A percentile compares a stretch with the other conserved stretches of the same genome.
Evolutionary conservation across 352 stramenopile genomes (phyloP).

Genomic region (Phytophthora podocarpi): DNA sequence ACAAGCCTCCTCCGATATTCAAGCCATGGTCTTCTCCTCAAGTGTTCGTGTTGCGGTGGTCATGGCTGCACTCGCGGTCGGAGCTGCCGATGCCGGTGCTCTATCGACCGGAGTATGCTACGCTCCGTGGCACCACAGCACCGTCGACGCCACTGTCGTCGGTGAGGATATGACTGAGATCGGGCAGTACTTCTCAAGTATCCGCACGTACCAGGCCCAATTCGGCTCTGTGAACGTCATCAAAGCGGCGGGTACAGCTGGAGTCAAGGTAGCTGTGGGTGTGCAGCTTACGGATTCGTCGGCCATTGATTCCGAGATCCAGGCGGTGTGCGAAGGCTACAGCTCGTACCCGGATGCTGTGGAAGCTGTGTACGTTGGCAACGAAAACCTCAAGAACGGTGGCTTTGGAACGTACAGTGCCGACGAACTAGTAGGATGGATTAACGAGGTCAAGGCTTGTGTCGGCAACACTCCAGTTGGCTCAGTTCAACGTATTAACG

Average conservation of each 20-base stretch:
- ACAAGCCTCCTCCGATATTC: background rate
- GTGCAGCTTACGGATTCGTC: constrained; percentile 56
- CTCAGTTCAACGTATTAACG: constrained; percentile 71
- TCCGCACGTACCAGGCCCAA: constrained; percentile 77
- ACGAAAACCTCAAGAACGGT: constrained; percentile 66
- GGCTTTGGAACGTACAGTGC: constrained; percentile 43
- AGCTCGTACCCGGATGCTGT: constrained; percentile 41
- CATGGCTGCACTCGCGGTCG: constrained; percentile 13
- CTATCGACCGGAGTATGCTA: constrained; percentile 61
- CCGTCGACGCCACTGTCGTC: constrained; percentile 40
- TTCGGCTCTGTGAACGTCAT: constrained; percentile 67
- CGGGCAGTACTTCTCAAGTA: constrained; percentile 53
- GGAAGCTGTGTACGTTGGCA: constrained; percentile 73
- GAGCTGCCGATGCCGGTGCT: constrained; percentile 7
- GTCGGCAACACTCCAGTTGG: constrained; percentile 59
- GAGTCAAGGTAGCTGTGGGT: constrained; percentile 58
- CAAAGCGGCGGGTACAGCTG: constrained; percentile 44
- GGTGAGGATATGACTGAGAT: constrained; percentile 44
- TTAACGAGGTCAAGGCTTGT: constrained; percentile 50
- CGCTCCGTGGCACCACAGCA: constrained; percentile 68
- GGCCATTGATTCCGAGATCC: constrained; percentile 55
- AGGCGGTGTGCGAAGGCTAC: constrained; percentile 57
- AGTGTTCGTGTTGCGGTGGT: constrained; percentile 7
- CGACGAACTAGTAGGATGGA: constrained; percentile 44
- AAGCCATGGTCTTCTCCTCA: constrained; percentile 27